These are phyloP conservation scores for Candolleomyces eurysporus DNA, from an alignment of 768 basidiomycete genomes.

Conservation along the genomic window DNA sequence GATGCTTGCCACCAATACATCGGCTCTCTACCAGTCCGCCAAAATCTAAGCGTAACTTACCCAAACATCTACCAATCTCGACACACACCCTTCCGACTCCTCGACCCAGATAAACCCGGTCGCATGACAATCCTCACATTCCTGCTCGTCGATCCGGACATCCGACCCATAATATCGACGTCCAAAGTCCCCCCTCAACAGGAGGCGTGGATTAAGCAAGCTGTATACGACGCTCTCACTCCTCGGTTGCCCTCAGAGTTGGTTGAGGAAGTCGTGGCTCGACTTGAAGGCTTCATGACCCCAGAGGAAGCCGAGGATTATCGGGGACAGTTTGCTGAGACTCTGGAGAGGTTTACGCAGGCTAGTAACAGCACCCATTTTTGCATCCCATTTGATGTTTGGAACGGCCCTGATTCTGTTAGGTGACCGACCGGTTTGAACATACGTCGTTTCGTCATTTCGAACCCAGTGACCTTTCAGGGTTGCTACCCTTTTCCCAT, in stretches of 20 bases:
- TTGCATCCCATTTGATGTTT: constrained; percentile 50
- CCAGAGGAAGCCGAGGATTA: constrained; percentile 34
- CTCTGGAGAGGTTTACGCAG: constrained; percentile 34
- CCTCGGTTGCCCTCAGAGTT: constrained; percentile 43
- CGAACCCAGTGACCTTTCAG: too few species aligned
- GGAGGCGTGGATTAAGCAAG: constrained; percentile 39
- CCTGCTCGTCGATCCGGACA: constrained; percentile 49
- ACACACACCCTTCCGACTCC: constrained; percentile 36
- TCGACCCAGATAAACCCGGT: constrained; percentile 40
- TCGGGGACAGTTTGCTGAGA: constrained; percentile 28
- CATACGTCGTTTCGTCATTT: too few species aligned
- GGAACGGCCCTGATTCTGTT: constrained; percentile 31
- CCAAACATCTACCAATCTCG: constrained; percentile 58
- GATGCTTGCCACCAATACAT: constrained; percentile 50
- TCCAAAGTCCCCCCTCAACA: constrained; percentile 50
- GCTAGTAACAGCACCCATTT: constrained; percentile 46
- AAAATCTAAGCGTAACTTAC: constrained; percentile 42
- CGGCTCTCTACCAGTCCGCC: constrained; percentile 33
- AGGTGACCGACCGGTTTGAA: background rate
- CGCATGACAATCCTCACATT: constrained; percentile 42
- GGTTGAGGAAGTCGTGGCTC: constrained; percentile 36
- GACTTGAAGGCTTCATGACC: constrained; percentile 38
- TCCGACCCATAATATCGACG: constrained; percentile 40
- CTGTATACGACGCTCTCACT: constrained; percentile 33
- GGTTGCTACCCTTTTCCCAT: too few species aligned